Evolutionary conservation across 352 stramenopile species (phyloP).

Genomic region (Saprolegnia parasitica): DNA sequence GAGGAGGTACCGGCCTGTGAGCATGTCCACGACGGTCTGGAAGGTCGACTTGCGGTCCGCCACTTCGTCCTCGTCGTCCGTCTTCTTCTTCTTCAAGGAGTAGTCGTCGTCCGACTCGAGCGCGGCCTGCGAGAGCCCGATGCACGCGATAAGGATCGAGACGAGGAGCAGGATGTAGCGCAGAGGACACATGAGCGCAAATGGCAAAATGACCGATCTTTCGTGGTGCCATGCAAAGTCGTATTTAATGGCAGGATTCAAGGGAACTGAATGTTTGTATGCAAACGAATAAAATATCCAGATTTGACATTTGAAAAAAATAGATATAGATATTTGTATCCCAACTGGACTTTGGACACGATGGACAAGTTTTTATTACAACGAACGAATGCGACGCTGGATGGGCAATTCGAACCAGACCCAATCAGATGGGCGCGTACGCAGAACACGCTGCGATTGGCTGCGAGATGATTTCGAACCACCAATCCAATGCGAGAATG

Average conservation of each 20-base stretch:
- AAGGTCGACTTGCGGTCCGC: slow-evolving; percentile 44
- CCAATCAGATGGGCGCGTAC: not conserved
- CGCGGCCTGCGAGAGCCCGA: slow-evolving; percentile 75
- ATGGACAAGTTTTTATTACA: not conserved
- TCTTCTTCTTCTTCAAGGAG: slow-evolving; percentile 48
- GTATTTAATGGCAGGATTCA: no score
- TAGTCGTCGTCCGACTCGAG: slow-evolving; percentile 51
- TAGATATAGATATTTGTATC: not conserved
- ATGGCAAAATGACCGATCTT: not conserved
- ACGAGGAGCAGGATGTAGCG: slow-evolving; percentile 82
- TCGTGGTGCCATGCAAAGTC: not conserved
- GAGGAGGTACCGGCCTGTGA: slow-evolving; percentile 85
- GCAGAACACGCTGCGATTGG: not conserved
- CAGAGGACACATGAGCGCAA: slow-evolving; percentile 61
- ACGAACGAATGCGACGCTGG: no score
- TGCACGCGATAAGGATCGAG: slow-evolving; percentile 79
- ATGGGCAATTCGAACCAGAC: not conserved
- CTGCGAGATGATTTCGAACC: not conserved
- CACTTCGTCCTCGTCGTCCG: slow-evolving; percentile 36
- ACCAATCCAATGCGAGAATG: not conserved
- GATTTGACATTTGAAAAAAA: not conserved
- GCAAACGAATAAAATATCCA: not conserved
- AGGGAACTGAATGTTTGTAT: not conserved
- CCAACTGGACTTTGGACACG: not conserved
- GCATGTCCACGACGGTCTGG: slow-evolving; percentile 80